A percentile compares a stretch with the other conserved stretches of the same genome.
Conservation (phyloP, 768 basidiomycete species). For the Termitomyces sp. region DNA sequence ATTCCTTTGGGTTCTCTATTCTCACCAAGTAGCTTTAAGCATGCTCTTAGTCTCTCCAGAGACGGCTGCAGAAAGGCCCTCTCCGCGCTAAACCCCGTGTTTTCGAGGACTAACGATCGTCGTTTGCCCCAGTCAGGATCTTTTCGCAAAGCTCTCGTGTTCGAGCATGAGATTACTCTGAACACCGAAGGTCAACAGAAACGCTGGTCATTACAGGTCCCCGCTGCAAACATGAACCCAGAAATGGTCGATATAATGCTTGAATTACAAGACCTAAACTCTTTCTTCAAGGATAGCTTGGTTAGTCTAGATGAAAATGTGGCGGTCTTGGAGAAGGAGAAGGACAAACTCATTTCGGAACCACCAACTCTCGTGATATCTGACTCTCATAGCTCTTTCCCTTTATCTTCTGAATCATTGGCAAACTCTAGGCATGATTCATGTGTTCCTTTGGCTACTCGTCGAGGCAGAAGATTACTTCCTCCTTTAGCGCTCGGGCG, state of each 20-base stretch:
- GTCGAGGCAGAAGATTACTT: constrained; percentile 30
- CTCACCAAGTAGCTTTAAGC: constrained; percentile 7
- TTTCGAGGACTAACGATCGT: not conserved
- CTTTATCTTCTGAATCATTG: constrained; percentile 29
- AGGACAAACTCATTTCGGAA: constrained; percentile 14
- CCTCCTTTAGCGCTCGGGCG: constrained; percentile 23
- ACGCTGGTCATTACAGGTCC: constrained; percentile 27
- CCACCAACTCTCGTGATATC: constrained; percentile 35
- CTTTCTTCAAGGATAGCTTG: constrained; percentile 29
- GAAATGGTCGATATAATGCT: constrained; percentile 35
- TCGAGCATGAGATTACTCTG: constrained; percentile 29
- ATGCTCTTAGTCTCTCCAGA: constrained; percentile 3
- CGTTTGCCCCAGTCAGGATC: constrained; percentile 6
- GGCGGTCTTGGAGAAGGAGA: constrained; percentile 10
- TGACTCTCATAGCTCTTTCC: constrained; percentile 33
- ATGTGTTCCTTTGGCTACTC: constrained; percentile 25
- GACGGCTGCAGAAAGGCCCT: not conserved
- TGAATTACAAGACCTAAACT: constrained; percentile 31
- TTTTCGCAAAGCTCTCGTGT: constrained; percentile 25
- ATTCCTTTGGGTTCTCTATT: constrained; percentile 12
- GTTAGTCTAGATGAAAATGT: constrained; percentile 14
- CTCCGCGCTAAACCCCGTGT: not conserved
- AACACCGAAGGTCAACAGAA: constrained; percentile 20
- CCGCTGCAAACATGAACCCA: constrained; percentile 27
- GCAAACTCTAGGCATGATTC: constrained; percentile 15